Percentiles rank a stretch among this genome's conserved stretches.
Conservation (phyloP, 441 rosid species). For the Populus hybrid region DNA sequence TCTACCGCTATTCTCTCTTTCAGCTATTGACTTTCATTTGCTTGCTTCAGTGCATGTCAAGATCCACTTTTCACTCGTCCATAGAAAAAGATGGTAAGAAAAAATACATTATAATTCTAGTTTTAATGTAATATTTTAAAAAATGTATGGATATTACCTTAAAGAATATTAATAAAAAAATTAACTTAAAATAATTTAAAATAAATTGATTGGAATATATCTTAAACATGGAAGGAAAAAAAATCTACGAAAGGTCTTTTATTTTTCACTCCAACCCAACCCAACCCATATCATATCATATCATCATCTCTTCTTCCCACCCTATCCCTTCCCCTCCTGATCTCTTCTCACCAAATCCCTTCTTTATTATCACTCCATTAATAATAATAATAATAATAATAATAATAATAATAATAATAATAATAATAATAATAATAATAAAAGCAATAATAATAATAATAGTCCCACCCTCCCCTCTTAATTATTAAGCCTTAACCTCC, state of each 20-base stretch:
- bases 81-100: background rate
- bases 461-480: conserved; percentile 6
- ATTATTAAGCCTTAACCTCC: background rate
- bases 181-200: background rate
- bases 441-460: no score
- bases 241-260: conserved; percentile 11
- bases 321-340: conserved; percentile 9
- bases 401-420: no score
- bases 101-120: no score
- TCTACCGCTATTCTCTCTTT: no score
- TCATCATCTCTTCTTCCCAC: conserved; percentile 5
- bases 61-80: background rate
- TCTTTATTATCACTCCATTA: conserved; percentile 4
- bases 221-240: background rate
- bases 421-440: no score
- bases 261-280: conserved; percentile 10
- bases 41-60: background rate
- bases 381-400: no score
- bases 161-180: no score
- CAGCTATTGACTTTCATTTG: background rate
- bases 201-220: background rate
- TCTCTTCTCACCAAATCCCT: conserved; percentile 12
- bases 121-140: no score
- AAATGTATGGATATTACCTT: background rate
- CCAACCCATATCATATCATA: background rate